Percentiles rank a stretch among this genome's conserved stretches.
phyloP scores from a whole-genome alignment of 306 rosid species.

The Sechiopsis laciniata region DNA sequence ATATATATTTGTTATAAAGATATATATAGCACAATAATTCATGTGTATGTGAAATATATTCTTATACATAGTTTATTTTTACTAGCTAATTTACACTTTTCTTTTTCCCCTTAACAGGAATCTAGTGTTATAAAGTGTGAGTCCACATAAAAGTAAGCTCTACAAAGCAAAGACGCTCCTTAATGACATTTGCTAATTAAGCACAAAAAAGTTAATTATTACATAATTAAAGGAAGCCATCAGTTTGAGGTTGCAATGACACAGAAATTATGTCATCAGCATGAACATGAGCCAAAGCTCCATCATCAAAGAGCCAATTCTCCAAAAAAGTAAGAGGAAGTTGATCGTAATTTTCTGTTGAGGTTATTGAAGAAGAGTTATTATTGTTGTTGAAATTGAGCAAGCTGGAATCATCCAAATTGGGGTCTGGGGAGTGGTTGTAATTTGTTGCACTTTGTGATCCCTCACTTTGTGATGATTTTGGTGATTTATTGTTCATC shows the following conservation, averaged over 20 bases:
- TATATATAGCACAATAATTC: too few relatives aligned
- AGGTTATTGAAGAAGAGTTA: not conserved
- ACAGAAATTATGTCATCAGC: constrained; percentile 44
- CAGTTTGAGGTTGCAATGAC: constrained; percentile 36
- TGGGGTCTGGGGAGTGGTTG: constrained; percentile 27
- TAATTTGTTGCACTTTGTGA: constrained; percentile 34
- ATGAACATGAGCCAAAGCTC: constrained; percentile 40
- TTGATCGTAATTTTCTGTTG: constrained; percentile 15
- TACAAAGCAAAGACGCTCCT: too few relatives aligned
- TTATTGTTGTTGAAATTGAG: constrained; percentile 23
- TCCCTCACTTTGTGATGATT: constrained; percentile 45
- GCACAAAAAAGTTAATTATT: too few relatives aligned
- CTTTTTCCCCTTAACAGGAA: too few relatives aligned
- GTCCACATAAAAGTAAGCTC: too few relatives aligned
- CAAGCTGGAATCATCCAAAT: constrained; percentile 6
- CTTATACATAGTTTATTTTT: too few relatives aligned
- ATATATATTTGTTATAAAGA: too few relatives aligned
- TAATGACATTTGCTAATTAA: too few relatives aligned
- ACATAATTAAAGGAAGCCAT: too few relatives aligned
- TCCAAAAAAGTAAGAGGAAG: constrained; percentile 70
- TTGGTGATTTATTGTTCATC: constrained; percentile 51
- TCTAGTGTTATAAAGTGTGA: too few relatives aligned
- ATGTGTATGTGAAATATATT: too few relatives aligned
- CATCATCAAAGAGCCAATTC: constrained; percentile 83
- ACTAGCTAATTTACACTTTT: too few relatives aligned